Percentiles rank a stretch among this genome's conserved stretches.
Evolutionary conservation across 805 yeast species (phyloP).

Genomic region (Tetrapisispora arboricola): DNA sequence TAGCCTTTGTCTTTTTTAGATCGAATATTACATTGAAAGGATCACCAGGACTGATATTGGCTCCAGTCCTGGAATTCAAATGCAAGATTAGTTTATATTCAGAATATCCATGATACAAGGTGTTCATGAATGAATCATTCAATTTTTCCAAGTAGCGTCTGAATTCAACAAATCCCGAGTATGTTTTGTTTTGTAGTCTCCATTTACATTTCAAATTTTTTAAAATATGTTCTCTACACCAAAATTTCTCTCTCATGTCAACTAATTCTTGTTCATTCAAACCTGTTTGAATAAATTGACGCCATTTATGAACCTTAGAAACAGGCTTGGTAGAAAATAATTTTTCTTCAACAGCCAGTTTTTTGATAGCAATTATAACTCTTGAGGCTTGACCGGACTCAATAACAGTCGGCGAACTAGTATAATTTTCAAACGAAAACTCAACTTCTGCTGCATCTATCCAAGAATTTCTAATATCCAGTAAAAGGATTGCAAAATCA

Average conservation of each 20-base stretch:
- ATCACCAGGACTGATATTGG: conserved; percentile 10
- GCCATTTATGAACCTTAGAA: conserved; percentile 54
- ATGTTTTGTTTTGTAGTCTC: conserved; percentile 27
- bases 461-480: conserved; percentile 83
- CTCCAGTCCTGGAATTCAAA: conserved; percentile 2
- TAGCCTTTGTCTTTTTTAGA: conserved; percentile 5
- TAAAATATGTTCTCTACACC: conserved; percentile 68
- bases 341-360: conserved; percentile 34
- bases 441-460: conserved; percentile 38
- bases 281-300: conserved; percentile 51
- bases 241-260: conserved; percentile 55
- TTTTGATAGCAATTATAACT: conserved; percentile 57
- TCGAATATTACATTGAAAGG: conserved; percentile 6
- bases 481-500: conserved; percentile 51
- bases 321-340: conserved; percentile 35
- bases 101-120: conserved; percentile 16
- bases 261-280: conserved; percentile 46
- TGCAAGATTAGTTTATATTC: conserved; percentile 11
- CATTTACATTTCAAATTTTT: conserved; percentile 55
- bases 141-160: conserved; percentile 21
- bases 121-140: conserved; percentile 16
- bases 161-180: conserved; percentile 18
- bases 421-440: conserved; percentile 27
- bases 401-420: conserved; percentile 20
- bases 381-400: conserved; percentile 44